These are phyloP conservation scores for Oidiodendron maius DNA, from an alignment of 495 filamentous ascomycete species.

Conservation along the genomic window DNA sequence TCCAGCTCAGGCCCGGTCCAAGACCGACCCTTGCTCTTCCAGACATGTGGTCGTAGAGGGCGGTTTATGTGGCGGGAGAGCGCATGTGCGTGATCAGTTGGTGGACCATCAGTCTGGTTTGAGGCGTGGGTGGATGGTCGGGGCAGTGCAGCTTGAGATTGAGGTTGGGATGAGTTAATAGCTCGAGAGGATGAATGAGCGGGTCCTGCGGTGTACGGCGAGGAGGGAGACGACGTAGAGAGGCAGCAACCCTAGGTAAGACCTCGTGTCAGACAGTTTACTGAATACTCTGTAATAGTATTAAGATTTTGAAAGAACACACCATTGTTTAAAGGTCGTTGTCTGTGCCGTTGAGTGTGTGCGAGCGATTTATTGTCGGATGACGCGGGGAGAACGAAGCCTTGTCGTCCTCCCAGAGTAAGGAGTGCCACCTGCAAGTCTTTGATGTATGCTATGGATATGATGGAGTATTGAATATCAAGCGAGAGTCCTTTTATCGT, in stretches of 20 bases:
- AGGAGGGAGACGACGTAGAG: constrained; percentile 16
- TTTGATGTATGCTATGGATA: background rate
- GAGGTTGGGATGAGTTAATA: constrained; percentile 20
- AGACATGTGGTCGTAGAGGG: constrained; percentile 37
- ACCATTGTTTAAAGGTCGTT: constrained; percentile 12
- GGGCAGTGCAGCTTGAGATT: constrained; percentile 12
- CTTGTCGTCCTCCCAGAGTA: too few species aligned
- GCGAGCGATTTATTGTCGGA: background rate
- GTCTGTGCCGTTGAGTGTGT: background rate
- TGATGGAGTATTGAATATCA: too few species aligned
- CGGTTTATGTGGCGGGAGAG: constrained; percentile 11
- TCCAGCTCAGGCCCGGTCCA: constrained; percentile 41
- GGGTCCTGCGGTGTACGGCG: constrained; percentile 14
- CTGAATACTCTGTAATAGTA: background rate
- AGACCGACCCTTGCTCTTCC: constrained; percentile 30
- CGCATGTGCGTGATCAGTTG: background rate
- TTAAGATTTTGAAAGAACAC: background rate
- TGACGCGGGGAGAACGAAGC: too few species aligned
- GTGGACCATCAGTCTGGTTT: background rate
- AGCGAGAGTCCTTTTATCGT: too few species aligned
- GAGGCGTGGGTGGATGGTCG: constrained; percentile 15
- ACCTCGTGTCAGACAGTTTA: background rate
- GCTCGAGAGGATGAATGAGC: constrained; percentile 17
- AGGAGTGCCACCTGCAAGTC: too few species aligned
- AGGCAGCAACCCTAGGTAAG: constrained; percentile 17